A percentile compares a stretch with the other conserved stretches of the same genome.
phyloP scores from a whole-genome alignment of 768 basidiomycete species.

The Daedaleopsis nitida region DNA sequence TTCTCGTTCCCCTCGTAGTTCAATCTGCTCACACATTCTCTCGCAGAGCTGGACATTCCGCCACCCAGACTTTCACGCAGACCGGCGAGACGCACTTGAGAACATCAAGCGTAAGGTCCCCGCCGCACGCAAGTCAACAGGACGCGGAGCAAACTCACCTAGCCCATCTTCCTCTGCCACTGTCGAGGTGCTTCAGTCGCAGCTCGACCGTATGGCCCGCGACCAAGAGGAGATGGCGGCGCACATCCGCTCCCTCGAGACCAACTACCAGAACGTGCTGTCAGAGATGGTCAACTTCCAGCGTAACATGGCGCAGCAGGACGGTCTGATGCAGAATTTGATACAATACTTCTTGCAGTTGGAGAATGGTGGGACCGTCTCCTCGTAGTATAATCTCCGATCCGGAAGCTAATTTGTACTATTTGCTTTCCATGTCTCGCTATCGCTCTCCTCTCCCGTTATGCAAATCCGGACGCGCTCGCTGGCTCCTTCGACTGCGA shows the following conservation, averaged over 20 bases:
- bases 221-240: constrained; percentile 53
- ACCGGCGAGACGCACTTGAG: constrained; percentile 57
- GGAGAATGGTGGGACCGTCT: constrained; percentile 54
- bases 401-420: constrained; percentile 42
- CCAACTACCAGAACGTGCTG: constrained; percentile 67
- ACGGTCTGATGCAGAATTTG: constrained; percentile 77
- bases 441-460: constrained; percentile 20
- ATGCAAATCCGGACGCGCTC: constrained; percentile 31
- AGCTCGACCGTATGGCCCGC: constrained; percentile 49
- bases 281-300: constrained; percentile 75
- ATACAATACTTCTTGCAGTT: constrained; percentile 80
- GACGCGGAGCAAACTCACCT: constrained; percentile 29
- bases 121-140: constrained; percentile 35
- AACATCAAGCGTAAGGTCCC: constrained; percentile 67
- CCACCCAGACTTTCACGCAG: constrained; percentile 55
- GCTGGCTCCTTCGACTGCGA: neutral
- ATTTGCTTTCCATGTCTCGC: constrained; percentile 14
- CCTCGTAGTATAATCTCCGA: constrained; percentile 23
- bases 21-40: neutral
- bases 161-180: constrained; percentile 24
- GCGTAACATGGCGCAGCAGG: constrained; percentile 79
- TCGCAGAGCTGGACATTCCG: constrained; percentile 50
- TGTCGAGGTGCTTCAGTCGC: constrained; percentile 45
- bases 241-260: constrained; percentile 59
- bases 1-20: too few relatives aligned